Evolutionary conservation across 257 asterid species (phyloP), one percentile per base, ranked within the genome.

Genomic region (Lavandula angustifolia): DNA sequence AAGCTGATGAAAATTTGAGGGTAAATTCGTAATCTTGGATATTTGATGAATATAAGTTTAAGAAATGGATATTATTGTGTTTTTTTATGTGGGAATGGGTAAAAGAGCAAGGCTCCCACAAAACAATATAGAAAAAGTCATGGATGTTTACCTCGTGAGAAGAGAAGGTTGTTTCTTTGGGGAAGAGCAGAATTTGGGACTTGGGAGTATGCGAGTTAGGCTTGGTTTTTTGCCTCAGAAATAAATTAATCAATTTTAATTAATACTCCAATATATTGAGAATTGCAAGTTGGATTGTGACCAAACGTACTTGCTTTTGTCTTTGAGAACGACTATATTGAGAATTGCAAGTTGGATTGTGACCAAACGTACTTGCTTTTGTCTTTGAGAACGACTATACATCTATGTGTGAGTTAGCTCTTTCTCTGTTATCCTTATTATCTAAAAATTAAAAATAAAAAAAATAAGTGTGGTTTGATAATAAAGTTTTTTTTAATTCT

Each of bases 81-180:
- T n/a, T n/a, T n/a, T n/a, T n/a, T n/a, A n/a, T n/a, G n/a, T n/a
- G n/a, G n/a, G n/a, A n/a, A n/a, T n/a, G n/a, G n/a, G n/a, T n/a
- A n/a, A n/a, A n/a, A n/a, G n/a, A n/a, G n/a, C n/a, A n/a, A n/a
- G n/a, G n/a, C n/a, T n/a, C n/a, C n/a, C n/a, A n/a, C n/a, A n/a
- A n/a, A n/a, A n/a, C 27, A 22, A 22, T 2, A 22, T 22, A 22
- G 27, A 22, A 22, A 22, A 22, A 22, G 27, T 22, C 55, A 12
- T 3, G 18, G 0, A 7, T 27, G 46, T 6, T 46, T 9, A 9
- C 59, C 65, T 67, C 59, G 73, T 56, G 50, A 7, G 31, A 46
- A 12, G 60, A 48, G 48, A 68, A 68, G 53, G 48, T 51, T 47
- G 60, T 59, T 48, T 58, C 37, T 38, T 68, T 48, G 60, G 66